phyloP scores from a whole-genome alignment of 768 basidiomycete species.

The Harrya chromipes region DNA sequence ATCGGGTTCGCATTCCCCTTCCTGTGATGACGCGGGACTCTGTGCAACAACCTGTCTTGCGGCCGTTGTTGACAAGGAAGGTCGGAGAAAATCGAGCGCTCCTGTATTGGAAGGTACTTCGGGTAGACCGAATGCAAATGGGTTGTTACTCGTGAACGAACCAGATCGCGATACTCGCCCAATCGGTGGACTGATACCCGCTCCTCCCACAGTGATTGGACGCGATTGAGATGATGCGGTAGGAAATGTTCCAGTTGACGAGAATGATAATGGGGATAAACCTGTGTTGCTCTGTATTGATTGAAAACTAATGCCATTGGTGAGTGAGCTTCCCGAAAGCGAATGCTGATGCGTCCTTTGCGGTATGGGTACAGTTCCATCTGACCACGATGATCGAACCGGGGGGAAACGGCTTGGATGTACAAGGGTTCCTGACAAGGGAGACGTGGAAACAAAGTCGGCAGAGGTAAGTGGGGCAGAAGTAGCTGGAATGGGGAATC shows the following conservation, averaged over 20 bases:
- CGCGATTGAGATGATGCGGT: constrained; percentile 26
- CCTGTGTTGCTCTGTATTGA: constrained; percentile 32
- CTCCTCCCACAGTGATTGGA: constrained; percentile 17
- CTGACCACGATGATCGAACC: constrained; percentile 30
- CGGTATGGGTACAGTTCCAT: constrained; percentile 26
- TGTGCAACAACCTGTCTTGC: constrained; percentile 13
- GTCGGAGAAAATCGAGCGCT: constrained; percentile 32
- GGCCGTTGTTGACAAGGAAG: constrained; percentile 7
- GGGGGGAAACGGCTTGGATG: constrained; percentile 25
- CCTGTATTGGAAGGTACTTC: constrained; percentile 24
- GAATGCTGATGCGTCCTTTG: constrained; percentile 32
- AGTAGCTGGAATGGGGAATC: constrained; percentile 19
- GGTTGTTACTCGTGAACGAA: constrained; percentile 47
- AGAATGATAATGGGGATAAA: constrained; percentile 29
- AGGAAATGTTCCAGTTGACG: constrained; percentile 31
- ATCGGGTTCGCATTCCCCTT: constrained; percentile 49
- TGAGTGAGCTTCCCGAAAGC: constrained; percentile 30
- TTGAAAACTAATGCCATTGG: constrained; percentile 26
- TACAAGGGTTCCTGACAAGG: constrained; percentile 18
- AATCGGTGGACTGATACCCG: constrained; percentile 36
- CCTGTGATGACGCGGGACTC: constrained; percentile 40
- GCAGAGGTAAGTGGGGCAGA: constrained; percentile 19
- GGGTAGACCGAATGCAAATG: constrained; percentile 38
- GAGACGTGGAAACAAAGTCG: constrained; percentile 24
- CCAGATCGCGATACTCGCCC: constrained; percentile 59